phyloP scores from a whole-genome alignment of 1,139 yeast species.

The Nadsonia starkeyi-henricii region DNA sequence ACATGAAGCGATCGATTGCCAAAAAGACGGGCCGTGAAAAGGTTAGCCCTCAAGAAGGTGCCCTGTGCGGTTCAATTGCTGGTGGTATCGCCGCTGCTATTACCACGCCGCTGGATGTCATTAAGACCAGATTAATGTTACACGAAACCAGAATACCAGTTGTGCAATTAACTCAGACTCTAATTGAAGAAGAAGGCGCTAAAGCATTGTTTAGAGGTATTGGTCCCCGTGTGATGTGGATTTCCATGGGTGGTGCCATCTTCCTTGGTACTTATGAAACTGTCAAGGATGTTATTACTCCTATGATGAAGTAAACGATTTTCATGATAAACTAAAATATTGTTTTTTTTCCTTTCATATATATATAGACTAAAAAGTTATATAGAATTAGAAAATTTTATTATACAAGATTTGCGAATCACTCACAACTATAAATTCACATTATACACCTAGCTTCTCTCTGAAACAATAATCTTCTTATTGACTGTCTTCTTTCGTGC shows the following conservation, averaged over 20 bases:
- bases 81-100: slow-evolving; percentile 91
- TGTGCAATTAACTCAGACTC: slow-evolving; percentile 19
- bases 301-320: background rate
- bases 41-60: slow-evolving; percentile 62
- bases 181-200: slow-evolving; percentile 53
- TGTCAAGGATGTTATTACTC: slow-evolving; percentile 29
- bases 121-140: slow-evolving; percentile 86
- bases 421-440: no score
- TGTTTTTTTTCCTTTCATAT: no score
- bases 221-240: slow-evolving; percentile 95
- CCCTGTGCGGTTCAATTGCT: slow-evolving; percentile 85
- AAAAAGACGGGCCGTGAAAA: slow-evolving; percentile 24
- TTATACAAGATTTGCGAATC: no score
- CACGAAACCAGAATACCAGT: slow-evolving; percentile 38
- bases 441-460: background rate
- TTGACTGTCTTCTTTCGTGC: slow-evolving; percentile 55
- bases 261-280: slow-evolving; percentile 88
- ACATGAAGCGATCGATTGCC: slow-evolving; percentile 46
- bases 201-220: slow-evolving; percentile 64
- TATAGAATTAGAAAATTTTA: no score
- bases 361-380: no score
- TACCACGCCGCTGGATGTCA: slow-evolving; percentile 87
- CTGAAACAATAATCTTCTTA: slow-evolving; percentile 27
- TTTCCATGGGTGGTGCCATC: slow-evolving; percentile 95
- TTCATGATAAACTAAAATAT: no score